phyloP scores from a whole-genome alignment of 371 early-diverging fungal species.

The Synchytrium microbalum region DNA sequence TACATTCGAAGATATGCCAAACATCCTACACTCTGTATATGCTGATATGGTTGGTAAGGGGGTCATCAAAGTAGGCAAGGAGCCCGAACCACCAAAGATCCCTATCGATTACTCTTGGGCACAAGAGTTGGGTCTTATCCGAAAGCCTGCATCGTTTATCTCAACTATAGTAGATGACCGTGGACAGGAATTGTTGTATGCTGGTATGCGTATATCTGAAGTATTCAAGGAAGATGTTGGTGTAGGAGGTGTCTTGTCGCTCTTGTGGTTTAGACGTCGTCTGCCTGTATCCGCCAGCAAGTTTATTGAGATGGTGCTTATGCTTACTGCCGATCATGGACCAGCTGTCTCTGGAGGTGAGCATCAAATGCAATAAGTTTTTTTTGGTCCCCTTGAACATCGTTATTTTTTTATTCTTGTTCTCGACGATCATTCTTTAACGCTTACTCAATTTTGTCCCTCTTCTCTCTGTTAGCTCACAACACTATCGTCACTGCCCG shows the following conservation, averaged over 20 bases:
- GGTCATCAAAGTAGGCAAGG: constrained; percentile 59
- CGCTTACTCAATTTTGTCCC: too few relatives aligned
- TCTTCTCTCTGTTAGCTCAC: constrained; percentile 53
- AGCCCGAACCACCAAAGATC: constrained; percentile 95
- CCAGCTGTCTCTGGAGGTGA: constrained; percentile 75
- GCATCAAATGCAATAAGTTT: too few relatives aligned
- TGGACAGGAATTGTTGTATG: constrained; percentile 96
- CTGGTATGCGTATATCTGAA: constrained; percentile 95
- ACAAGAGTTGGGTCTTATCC: constrained; percentile 94
- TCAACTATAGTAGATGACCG: constrained; percentile 98
- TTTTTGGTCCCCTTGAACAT: background rate
- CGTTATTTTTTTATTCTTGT: too few relatives aligned
- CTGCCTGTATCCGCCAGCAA: constrained; percentile 89
- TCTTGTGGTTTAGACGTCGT: constrained; percentile 97
- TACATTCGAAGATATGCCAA: constrained; percentile 92
- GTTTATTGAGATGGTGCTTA: constrained; percentile 98
- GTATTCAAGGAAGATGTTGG: constrained; percentile 97
- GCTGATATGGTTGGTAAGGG: constrained; percentile 66
- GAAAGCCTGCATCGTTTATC: constrained; percentile 96
- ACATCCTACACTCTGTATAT: constrained; percentile 68
- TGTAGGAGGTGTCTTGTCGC: constrained; percentile 92
- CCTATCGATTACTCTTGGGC: constrained; percentile 99
- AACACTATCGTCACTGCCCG: constrained; percentile 98
- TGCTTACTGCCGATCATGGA: constrained; percentile 98
- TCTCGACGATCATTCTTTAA: constrained; percentile 8